Conservation (phyloP, 176 grass and related monocot genomes). For the Triticum aestivum region IWGSC_CS_RefSeq_v2.1 NC_057801.1:172100268-172100767, state of each 20-base stretch:
- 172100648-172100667: conserved; percentile 39
- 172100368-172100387: conserved; percentile 38
- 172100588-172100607: conserved; percentile 44
- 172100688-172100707: neutral
- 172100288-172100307: conserved; percentile 42
- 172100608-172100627: conserved; percentile 32
- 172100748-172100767: neutral
- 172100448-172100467: conserved; percentile 10
- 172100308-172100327: conserved; percentile 46
- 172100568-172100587: conserved; percentile 32
- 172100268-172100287: neutral
- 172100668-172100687: conserved; percentile 49
- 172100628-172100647: conserved; percentile 51
- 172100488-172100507: conserved; percentile 21
- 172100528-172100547: conserved; percentile 35
- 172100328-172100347: conserved; percentile 18
- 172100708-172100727: neutral
- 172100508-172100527: conserved; percentile 28
- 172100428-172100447: neutral
- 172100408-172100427: conserved; percentile 14
- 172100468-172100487: conserved; percentile 5
- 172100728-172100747: neutral
- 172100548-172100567: conserved; percentile 24
- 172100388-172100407: conserved; percentile 33
- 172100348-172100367: conserved; percentile 51